Conservation (phyloP, 805 yeast genomes). For the Hanseniaspora vineae region DNA sequence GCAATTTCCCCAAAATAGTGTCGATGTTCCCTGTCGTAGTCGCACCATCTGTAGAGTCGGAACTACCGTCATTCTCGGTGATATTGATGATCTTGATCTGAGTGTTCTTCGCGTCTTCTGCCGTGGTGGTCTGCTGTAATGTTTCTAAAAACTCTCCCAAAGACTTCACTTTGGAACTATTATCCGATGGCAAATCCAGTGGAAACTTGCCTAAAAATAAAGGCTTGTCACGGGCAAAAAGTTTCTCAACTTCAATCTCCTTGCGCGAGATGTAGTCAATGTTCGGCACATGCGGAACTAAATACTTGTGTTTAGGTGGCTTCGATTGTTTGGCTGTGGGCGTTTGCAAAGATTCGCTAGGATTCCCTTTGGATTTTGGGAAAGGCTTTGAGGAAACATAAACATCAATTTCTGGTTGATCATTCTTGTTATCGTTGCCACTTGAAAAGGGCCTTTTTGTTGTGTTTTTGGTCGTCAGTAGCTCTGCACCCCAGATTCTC, state of each 20-base stretch:
- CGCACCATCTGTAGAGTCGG: conserved; percentile 2
- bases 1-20: conserved; percentile 2
- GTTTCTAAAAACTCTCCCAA: not conserved
- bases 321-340: not conserved
- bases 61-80: conserved; percentile 12
- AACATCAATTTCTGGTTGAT: too few species aligned
- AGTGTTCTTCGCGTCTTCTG: not conserved
- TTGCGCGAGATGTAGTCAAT: conserved; percentile 17
- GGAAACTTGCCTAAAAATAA: conserved; percentile 27
- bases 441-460: too few species aligned
- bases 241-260: conserved; percentile 25
- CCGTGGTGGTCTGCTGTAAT: not conserved
- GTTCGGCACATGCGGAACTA: conserved; percentile 19
- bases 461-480: too few species aligned
- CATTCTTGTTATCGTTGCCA: too few species aligned
- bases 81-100: conserved; percentile 6
- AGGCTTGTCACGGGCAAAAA: conserved; percentile 36
- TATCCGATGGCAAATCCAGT: conserved; percentile 8
- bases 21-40: not conserved
- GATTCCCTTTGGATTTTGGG: too few species aligned
- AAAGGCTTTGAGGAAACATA: too few species aligned
- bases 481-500: too few species aligned
- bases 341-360: too few species aligned
- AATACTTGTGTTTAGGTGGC: not conserved
- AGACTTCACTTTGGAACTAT: conserved; percentile 4